Percentiles rank a stretch among this genome's conserved stretches.
These are phyloP conservation scores for Sistotremastrum niveocremeum DNA, from an alignment of 768 basidiomycete genomes.

Conservation along the genomic window DNA sequence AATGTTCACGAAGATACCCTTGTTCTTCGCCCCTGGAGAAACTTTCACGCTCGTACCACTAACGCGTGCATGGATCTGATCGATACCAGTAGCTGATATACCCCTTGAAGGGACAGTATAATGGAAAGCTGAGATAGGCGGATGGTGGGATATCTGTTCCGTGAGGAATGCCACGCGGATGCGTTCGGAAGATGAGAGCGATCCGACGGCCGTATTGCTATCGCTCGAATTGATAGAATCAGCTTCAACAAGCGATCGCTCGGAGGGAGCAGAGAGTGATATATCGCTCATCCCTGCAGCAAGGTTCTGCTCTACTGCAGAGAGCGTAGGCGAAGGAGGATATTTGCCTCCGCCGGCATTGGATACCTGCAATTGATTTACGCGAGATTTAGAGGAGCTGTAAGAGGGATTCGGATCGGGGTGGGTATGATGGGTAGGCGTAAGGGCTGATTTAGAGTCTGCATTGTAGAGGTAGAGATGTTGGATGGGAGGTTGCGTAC, in stretches of 20 bases:
- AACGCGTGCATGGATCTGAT: slow-evolving; percentile 89
- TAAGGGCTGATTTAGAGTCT: slow-evolving; percentile 12
- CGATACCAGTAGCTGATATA: slow-evolving; percentile 64
- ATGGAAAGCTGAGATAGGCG: slow-evolving; percentile 81
- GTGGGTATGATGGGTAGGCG: background rate
- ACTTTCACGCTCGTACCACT: slow-evolving; percentile 81
- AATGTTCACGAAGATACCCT: slow-evolving; percentile 76
- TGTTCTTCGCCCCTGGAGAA: slow-evolving; percentile 69
- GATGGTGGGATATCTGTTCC: slow-evolving; percentile 95
- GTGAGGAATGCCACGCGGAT: slow-evolving; percentile 71
- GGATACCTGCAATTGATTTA: slow-evolving; percentile 17
- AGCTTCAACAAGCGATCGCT: too few species aligned
- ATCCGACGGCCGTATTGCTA: slow-evolving; percentile 15
- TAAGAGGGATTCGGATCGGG: background rate
- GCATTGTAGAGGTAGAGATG: slow-evolving; percentile 25
- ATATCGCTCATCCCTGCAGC: slow-evolving; percentile 36
- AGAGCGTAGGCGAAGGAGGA: too few species aligned
- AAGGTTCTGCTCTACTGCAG: slow-evolving; percentile 15
- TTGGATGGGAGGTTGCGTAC: slow-evolving; percentile 31
- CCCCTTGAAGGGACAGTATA: slow-evolving; percentile 62
- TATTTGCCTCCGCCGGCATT: slow-evolving; percentile 41
- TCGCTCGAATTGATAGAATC: too few species aligned
- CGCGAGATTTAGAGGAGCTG: background rate
- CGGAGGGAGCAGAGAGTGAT: slow-evolving; percentile 6
- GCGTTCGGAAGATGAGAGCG: slow-evolving; percentile 14